A percentile compares a stretch with the other conserved stretches of the same genome.
Conservation (phyloP, 1,284 basidiomycete genomes). For the Austropuccinia psidii region DNA sequence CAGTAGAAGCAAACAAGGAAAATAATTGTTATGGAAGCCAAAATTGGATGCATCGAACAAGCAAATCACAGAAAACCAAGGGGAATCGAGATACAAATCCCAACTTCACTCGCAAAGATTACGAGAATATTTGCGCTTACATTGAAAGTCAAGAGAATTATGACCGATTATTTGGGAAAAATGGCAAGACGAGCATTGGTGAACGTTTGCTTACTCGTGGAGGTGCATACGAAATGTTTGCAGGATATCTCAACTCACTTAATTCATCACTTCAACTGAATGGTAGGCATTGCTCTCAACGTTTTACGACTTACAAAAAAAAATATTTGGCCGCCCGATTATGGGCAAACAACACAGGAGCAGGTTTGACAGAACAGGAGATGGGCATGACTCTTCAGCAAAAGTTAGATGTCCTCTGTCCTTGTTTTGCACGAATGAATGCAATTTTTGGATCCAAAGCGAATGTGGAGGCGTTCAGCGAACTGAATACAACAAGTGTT, state of each 20-base stretch:
- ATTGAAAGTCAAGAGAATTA: background rate
- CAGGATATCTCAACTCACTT: background rate
- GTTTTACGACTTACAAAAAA: background rate
- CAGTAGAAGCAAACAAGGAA: no score
- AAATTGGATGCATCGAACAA: no score
- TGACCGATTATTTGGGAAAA: background rate
- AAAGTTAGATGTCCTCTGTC: background rate
- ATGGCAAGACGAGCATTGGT: background rate
- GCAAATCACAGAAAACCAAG: no score
- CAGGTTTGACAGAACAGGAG: background rate
- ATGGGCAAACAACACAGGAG: background rate
- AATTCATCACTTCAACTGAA: background rate
- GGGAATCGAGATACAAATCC: background rate
- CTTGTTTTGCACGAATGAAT: background rate
- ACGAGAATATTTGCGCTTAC: slow-evolving; percentile 1
- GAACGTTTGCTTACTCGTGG: background rate
- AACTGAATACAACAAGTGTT: no score
- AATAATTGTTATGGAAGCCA: no score
- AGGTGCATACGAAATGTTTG: background rate
- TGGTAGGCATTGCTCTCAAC: background rate
- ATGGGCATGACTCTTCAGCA: background rate
- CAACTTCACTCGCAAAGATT: background rate
- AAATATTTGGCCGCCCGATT: background rate
- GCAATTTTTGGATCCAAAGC: slow-evolving; percentile 3
- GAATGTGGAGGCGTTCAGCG: no score